These are phyloP conservation scores for Xylaria curta DNA, from an alignment of 495 filamentous ascomycete species.

Conservation along the genomic window DNA sequence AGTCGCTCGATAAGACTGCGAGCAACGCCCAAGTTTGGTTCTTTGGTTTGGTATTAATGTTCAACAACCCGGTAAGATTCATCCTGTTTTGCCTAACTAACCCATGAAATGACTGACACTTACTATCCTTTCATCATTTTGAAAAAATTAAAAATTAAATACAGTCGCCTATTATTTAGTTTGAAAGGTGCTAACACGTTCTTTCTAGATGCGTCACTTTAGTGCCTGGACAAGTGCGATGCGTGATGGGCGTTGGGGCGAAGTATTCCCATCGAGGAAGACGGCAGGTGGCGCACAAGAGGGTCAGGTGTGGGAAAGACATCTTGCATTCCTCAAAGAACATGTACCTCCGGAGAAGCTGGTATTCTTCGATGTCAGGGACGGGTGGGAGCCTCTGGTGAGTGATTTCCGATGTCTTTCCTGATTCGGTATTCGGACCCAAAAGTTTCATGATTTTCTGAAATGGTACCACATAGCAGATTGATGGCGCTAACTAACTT, in stretches of 20 bases:
- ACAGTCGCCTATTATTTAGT: background rate
- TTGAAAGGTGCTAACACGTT: constrained; percentile 26
- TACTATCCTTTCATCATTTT: too few species aligned
- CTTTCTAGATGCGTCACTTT: constrained; percentile 32
- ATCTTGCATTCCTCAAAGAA: constrained; percentile 34
- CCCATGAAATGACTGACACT: background rate
- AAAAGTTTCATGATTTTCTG: background rate
- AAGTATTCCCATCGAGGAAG: constrained; percentile 30
- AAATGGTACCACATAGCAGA: background rate
- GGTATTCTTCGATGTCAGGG: constrained; percentile 36
- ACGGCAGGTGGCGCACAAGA: constrained; percentile 26
- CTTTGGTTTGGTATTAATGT: constrained; percentile 22
- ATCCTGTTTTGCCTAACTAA: background rate
- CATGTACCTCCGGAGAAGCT: constrained; percentile 36
- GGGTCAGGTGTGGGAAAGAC: constrained; percentile 32
- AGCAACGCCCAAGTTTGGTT: constrained; percentile 36
- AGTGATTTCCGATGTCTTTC: background rate
- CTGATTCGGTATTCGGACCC: background rate
- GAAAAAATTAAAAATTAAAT: too few species aligned
- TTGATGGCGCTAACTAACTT: background rate
- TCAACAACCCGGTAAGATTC: constrained; percentile 26
- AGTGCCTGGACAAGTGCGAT: constrained; percentile 30
- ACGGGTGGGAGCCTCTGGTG: constrained; percentile 36
- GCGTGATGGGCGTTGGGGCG: constrained; percentile 32
- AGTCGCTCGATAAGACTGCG: constrained; percentile 38